Evolutionary conservation across 306 rosid genomes (phyloP), one percentile per base, ranked within the genome.

Genomic region (Rosa multiflora): DNA sequence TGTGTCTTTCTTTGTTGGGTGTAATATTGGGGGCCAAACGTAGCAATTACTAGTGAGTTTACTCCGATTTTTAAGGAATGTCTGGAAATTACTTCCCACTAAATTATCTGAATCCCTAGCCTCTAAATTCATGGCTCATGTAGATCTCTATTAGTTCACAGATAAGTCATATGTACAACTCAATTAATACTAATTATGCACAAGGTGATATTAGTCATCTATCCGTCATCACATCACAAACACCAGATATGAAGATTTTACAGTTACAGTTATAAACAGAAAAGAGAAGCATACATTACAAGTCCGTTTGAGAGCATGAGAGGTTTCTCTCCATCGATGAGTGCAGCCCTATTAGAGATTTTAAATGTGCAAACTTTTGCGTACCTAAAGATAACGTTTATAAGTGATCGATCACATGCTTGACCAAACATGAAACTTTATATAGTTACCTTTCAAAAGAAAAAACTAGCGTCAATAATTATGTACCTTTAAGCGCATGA

Each of bases 1-100:
- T 82, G 87, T 72, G 69, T 73, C 67, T 40, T 72, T 47, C 66
- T 78, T 51, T 52, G 29, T 29, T 72, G 23, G 26, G 17, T 59
- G 15, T 71, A 11, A 26, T 37, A 39, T 42, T 52, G 53, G 29
- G 40, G 49, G n/a, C 49, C 42, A 29, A 64, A 78, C 5, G 73
- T 76, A 5, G 49, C 43, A 43, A 8, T 39, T 66, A 5, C 74
- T 48, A 26, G 26, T 23, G 35, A 20, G 51, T 2, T 58, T 39
- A 49, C 72, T 46, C 70, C 64, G 44, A 58, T 10, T 8, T 8
- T 82, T 10, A 10, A 35, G 82, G 55, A 32, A 40, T 77, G 74
- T 64, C 43, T 66, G 44, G 23, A 46, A 44, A 59, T 43, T 75
- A 61, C 71, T 43, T 29, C 78, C 55, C 58, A 10, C 79, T 76